Percentiles rank a stretch among this genome's conserved stretches.
Evolutionary conservation across 2,329 filamentous ascomycete species (phyloP).

Genomic region (Diaporthe humulicola): DNA sequence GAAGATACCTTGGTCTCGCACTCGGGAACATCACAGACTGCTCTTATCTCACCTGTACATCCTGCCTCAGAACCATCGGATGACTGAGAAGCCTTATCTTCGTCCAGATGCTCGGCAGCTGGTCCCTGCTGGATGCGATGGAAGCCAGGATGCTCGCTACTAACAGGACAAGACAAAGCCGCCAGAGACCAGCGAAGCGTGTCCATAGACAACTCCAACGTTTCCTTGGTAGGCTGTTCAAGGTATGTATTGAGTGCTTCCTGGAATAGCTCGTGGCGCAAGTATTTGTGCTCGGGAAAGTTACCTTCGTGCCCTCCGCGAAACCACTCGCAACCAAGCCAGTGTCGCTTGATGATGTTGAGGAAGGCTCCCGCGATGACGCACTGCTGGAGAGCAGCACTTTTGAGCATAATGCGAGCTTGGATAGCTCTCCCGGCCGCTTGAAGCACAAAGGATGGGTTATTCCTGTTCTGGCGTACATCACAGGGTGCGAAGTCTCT

Average conservation of each 20-base stretch:
- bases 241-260: neutral
- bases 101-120: neutral
- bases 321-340: slow-evolving; percentile 1
- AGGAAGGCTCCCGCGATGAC: neutral
- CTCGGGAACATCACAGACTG: neutral
- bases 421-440: neutral
- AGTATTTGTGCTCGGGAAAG: neutral
- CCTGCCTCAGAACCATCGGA: neutral
- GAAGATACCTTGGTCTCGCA: neutral
- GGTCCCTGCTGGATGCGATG: neutral
- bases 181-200: slow-evolving; percentile 4
- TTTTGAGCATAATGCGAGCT: neutral
- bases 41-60: neutral
- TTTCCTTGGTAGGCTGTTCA: neutral
- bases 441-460: neutral
- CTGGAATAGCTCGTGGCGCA: neutral
- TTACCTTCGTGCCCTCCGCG: neutral
- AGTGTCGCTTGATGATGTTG: neutral
- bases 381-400: neutral
- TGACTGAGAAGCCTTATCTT: neutral
- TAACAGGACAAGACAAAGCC: neutral
- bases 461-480: neutral
- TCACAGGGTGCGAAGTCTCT: neutral
- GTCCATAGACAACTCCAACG: neutral
- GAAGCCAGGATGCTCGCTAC: neutral